A percentile compares a stretch with the other conserved stretches of the same genome.
These are phyloP conservation scores for Citrullus amarus DNA, from an alignment of 306 rosid species.

Conservation along the genomic window DNA sequence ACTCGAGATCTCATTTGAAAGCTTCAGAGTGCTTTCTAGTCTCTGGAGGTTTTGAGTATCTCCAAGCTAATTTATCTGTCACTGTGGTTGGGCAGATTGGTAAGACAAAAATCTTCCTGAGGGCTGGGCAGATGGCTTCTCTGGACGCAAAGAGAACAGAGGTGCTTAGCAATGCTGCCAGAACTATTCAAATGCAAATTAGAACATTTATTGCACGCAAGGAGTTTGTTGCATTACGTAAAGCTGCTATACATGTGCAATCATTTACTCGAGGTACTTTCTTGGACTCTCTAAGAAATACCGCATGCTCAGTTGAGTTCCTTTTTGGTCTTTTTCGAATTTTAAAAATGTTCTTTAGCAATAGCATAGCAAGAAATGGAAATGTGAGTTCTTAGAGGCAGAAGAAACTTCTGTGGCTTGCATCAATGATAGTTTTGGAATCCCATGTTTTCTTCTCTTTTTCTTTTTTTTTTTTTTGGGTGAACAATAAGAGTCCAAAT, in stretches of 20 bases:
- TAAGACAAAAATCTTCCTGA: constrained; percentile 74
- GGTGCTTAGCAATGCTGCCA: constrained; percentile 94
- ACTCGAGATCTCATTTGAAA: background rate
- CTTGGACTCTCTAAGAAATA: constrained; percentile 13
- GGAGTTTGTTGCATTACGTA: constrained; percentile 63
- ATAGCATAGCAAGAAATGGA: background rate
- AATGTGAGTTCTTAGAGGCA: background rate
- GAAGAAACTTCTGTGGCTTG: background rate
- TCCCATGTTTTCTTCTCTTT: background rate
- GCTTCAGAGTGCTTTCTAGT: background rate
- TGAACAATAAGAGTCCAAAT: background rate
- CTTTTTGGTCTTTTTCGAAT: background rate
- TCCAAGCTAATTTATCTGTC: constrained; percentile 11
- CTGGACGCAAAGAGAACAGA: constrained; percentile 95
- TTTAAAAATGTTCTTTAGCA: background rate
- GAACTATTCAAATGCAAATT: constrained; percentile 85
- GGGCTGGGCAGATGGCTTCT: constrained; percentile 99
- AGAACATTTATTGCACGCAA: constrained; percentile 88
- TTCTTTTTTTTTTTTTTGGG: too few relatives aligned
- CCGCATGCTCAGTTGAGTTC: background rate
- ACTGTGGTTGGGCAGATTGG: constrained; percentile 77
- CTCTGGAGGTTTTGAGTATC: background rate
- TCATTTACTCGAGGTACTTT: constrained; percentile 78
- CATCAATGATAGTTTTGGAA: background rate
- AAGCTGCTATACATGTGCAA: constrained; percentile 78